Evolutionary conservation across 2,329 filamentous ascomycete genomes (phyloP).

Genomic region (Teratosphaeria epicoccoides): DNA sequence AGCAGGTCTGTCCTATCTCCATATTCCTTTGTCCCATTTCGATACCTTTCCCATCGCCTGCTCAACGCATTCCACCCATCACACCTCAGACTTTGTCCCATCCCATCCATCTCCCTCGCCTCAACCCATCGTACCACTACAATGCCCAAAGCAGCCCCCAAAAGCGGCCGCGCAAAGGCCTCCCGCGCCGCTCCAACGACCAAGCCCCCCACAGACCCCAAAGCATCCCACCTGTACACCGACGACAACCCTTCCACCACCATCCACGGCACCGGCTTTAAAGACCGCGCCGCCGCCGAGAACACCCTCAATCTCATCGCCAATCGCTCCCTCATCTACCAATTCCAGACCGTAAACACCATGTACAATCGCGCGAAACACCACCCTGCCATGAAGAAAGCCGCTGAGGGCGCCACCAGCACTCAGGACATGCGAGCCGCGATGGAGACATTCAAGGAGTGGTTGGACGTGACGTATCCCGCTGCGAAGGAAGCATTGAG

Average conservation of each 20-base stretch:
- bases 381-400: constrained; percentile 19
- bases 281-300: constrained; percentile 17
- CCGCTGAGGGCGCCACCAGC: constrained; percentile 7
- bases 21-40: no score
- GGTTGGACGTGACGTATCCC: constrained; percentile 23
- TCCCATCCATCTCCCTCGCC: background rate
- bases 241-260: constrained; percentile 25
- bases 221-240: constrained; percentile 25
- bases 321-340: constrained; percentile 21
- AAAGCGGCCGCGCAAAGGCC: background rate
- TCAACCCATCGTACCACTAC: background rate
- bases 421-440: constrained; percentile 15
- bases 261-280: constrained; percentile 26
- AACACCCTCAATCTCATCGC: constrained; percentile 21
- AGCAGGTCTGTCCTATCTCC: background rate
- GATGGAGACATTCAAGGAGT: constrained; percentile 19
- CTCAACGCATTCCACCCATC: background rate
- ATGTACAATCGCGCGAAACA: constrained; percentile 22
- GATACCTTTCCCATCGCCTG: no score
- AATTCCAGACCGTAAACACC: constrained; percentile 25
- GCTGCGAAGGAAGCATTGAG: constrained; percentile 13
- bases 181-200: background rate
- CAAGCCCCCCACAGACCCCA: constrained; percentile 10
- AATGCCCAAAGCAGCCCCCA: constrained; percentile 2
- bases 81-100: background rate